These are phyloP conservation scores for Ustilago cynodontis DNA, from an alignment of 1,284 basidiomycete species.

Conservation along the genomic window DNA sequence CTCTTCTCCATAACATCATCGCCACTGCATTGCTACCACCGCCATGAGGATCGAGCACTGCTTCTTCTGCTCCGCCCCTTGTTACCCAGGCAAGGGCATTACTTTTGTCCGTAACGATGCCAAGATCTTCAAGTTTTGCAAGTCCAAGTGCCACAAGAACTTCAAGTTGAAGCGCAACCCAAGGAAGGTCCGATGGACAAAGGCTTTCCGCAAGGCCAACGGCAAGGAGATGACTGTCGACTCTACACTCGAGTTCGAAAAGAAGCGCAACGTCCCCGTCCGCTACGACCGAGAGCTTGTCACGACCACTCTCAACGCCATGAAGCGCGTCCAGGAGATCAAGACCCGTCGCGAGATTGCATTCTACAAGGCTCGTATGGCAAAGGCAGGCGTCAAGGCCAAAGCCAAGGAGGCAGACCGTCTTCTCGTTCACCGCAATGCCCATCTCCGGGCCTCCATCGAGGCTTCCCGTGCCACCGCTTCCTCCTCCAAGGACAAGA, in stretches of 20 bases:
- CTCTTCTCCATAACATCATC: not conserved
- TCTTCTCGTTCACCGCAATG: slow-evolving; percentile 62
- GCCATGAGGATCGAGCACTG: slow-evolving; percentile 71
- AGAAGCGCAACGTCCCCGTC: slow-evolving; percentile 96
- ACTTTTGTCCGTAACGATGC: slow-evolving; percentile 69
- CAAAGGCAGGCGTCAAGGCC: slow-evolving; percentile 62
- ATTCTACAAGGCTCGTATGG: slow-evolving; percentile 76
- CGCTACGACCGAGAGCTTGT: slow-evolving; percentile 96
- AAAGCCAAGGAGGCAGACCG: slow-evolving; percentile 63
- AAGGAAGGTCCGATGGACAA: slow-evolving; percentile 98
- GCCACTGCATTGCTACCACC: not conserved
- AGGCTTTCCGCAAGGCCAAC: slow-evolving; percentile 97
- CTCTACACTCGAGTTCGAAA: slow-evolving; percentile 99
- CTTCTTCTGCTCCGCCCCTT: slow-evolving; percentile 83
- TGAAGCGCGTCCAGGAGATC: slow-evolving; percentile 95
- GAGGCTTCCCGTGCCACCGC: slow-evolving; percentile 39
- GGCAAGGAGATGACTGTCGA: slow-evolving; percentile 99
- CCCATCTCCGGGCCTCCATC: slow-evolving; percentile 62
- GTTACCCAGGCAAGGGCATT: slow-evolving; percentile 87
- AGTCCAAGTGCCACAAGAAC: slow-evolving; percentile 70
- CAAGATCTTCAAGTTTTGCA: slow-evolving; percentile 68
- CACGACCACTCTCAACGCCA: slow-evolving; percentile 93
- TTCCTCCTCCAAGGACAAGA: slow-evolving; percentile 44
- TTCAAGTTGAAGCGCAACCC: slow-evolving; percentile 99
- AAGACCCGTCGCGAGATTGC: slow-evolving; percentile 89